A percentile compares a stretch with the other conserved stretches of the same genome.
Conservation (phyloP, 2,329 filamentous ascomycete genomes). For the Ambrosiella beaveri region DNA sequence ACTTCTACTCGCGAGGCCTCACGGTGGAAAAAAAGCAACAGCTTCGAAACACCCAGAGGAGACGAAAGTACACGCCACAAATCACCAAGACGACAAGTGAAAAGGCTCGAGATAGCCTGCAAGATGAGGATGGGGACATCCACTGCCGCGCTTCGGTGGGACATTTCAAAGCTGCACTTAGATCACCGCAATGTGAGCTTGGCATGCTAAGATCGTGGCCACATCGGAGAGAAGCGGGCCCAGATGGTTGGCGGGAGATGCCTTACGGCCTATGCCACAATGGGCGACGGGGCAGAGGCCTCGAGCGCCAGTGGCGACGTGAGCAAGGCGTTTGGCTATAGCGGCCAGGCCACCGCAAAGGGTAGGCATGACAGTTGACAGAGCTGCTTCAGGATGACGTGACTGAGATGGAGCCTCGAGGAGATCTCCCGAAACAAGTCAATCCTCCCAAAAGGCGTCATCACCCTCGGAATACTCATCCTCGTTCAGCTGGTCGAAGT, state of each 20-base stretch:
- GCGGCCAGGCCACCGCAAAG: constrained; percentile 12
- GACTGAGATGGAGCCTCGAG: constrained; percentile 66
- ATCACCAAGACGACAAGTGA: not conserved
- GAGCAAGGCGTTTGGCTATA: not conserved
- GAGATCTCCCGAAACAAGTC: constrained; percentile 73
- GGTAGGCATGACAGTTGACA: constrained; percentile 25
- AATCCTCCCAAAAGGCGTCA: constrained; percentile 78
- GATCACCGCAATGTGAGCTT: constrained; percentile 4
- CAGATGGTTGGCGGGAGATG: constrained; percentile 33
- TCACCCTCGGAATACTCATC: constrained; percentile 39
- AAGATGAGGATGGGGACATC: not conserved
- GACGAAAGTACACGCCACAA: not conserved
- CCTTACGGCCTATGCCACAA: constrained; percentile 31
- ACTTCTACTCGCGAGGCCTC: constrained; percentile 3
- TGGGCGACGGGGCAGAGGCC: constrained; percentile 17
- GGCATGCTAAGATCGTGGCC: constrained; percentile 38
- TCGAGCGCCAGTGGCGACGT: constrained; percentile 20
- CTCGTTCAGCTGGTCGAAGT: constrained; percentile 97
- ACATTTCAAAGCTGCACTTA: not conserved
- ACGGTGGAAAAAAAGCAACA: not conserved
- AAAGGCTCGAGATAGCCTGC: not conserved
- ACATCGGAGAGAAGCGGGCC: constrained; percentile 53
- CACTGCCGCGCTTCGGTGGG: not conserved
- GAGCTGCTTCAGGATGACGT: constrained; percentile 20
- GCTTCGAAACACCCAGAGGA: not conserved